These are phyloP conservation scores for Microdochium bolleyi DNA, from an alignment of 2,329 filamentous ascomycete genomes.

Conservation along the genomic window DNA sequence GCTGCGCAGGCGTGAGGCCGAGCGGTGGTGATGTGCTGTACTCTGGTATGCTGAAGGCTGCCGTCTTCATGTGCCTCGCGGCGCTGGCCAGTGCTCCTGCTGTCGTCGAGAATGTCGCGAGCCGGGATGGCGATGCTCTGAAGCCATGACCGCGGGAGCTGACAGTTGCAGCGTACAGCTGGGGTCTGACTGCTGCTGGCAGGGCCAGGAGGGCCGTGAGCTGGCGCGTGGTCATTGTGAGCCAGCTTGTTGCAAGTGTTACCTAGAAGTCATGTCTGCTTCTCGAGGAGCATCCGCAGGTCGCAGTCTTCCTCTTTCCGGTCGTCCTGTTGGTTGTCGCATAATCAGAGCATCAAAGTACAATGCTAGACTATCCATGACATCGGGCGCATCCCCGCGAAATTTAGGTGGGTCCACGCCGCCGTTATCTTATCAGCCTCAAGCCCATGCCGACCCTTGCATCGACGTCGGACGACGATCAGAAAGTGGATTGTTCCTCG, in stretches of 20 bases:
- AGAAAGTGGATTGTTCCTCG: too few relatives aligned
- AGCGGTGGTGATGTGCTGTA: constrained; percentile 10
- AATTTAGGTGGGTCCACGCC: background rate
- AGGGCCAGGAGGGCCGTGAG: constrained; percentile 16
- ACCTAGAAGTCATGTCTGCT: background rate
- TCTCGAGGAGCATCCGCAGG: background rate
- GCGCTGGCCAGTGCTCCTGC: background rate
- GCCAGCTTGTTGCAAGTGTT: background rate
- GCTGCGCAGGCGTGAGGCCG: constrained; percentile 18
- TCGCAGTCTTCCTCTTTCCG: too few relatives aligned
- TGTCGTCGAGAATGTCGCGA: constrained; percentile 5
- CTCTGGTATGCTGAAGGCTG: constrained; percentile 19
- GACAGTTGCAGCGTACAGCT: constrained; percentile 8
- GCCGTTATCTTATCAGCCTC: background rate
- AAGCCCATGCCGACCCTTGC: too few relatives aligned
- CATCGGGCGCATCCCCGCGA: background rate
- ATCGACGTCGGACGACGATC: too few relatives aligned
- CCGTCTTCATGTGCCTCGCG: constrained; percentile 11
- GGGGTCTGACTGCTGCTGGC: constrained; percentile 15
- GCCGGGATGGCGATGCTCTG: background rate
- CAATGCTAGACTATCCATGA: background rate
- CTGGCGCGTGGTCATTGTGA: constrained; percentile 9
- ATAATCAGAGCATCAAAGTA: background rate
- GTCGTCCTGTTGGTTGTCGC: background rate
- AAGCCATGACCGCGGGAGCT: background rate